A percentile compares a stretch with the other conserved stretches of the same genome.
Conservation (phyloP, 257 asterid species). For the Solanum rostratum region DNA sequence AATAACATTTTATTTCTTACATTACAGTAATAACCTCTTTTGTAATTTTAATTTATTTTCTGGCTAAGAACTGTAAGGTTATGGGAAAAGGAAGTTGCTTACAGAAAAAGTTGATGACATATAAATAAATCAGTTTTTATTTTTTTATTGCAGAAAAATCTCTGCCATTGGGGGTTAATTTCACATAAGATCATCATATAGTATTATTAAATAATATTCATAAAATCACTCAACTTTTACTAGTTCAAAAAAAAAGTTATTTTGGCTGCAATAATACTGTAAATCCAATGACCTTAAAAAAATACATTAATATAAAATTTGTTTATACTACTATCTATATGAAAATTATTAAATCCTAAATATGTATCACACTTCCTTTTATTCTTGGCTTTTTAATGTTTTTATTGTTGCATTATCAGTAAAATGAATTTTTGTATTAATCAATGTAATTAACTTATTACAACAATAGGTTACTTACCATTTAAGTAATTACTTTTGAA, state of each 20-base stretch:
- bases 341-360: too few species aligned
- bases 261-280: neutral
- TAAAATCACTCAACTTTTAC: neutral
- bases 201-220: neutral
- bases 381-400: too few species aligned
- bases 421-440: neutral
- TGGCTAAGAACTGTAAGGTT: neutral
- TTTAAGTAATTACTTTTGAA: neutral
- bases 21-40: neutral
- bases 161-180: neutral
- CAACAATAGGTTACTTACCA: neutral
- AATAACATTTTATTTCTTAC: neutral
- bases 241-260: neutral
- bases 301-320: too few species aligned
- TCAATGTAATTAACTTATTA: neutral
- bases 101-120: neutral
- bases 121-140: neutral
- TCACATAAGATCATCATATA: neutral
- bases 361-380: too few species aligned
- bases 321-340: too few species aligned
- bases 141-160: neutral
- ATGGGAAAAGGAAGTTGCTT: neutral
- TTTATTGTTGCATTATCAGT: too few species aligned
- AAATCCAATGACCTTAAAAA: too few species aligned
- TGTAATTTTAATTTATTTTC: neutral